Base-by-base conservation (phyloP, 2,329 filamentous ascomycete genomes). In the Nectriaceae sp. region DNA sequence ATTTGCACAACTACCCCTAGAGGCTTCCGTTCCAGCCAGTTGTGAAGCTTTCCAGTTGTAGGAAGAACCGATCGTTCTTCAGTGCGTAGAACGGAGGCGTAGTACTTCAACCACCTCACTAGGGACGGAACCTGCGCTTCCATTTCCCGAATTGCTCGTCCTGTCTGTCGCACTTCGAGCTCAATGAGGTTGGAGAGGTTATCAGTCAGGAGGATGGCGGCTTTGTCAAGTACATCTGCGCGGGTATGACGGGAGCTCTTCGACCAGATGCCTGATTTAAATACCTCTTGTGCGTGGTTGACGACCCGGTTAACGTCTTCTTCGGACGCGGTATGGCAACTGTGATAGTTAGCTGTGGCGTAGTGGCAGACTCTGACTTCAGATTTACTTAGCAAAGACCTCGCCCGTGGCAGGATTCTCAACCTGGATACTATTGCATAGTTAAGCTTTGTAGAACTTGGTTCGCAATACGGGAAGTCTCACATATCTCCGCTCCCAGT, bases 91-190 rank as follows among this genome's bases (percentile, higher is more conserved):
- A 88, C 63, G 0, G 84, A 75, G 2, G 85, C 84, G 60, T 86
- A 90, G 70, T 89, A 89, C 50, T 80, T 82, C 68, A 89, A 83
- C 86, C 86, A 89, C 37, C 82, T 80, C 1, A 83, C 77, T 1
- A 89, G 73, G 1, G 80, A 82, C 0, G 82, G 80, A 4, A 87
- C 79, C 63, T 89, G 87, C 1, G 85, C 84, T 41, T 77, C 75
- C 84, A 90, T 88, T 64, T 89, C 87, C 21, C 85, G 81, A 21
- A 86, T 72, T 0, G 82, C 81, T 1, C 86, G 81, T 3, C 87
- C 87, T 0, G 86, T 90, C 65, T 89, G 86, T 26, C 66, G 71
- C 6, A 87, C 83, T 65, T 90, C 87, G 4, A 88, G 73, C 8
- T 71, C 65, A 42, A 89, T 84, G 33, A 89, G 75, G 1, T 70